Percentiles rank a stretch among this genome's conserved stretches.
Evolutionary conservation across 345 rosid species (phyloP).

Genomic region (Rhodamnia argentea): DNA sequence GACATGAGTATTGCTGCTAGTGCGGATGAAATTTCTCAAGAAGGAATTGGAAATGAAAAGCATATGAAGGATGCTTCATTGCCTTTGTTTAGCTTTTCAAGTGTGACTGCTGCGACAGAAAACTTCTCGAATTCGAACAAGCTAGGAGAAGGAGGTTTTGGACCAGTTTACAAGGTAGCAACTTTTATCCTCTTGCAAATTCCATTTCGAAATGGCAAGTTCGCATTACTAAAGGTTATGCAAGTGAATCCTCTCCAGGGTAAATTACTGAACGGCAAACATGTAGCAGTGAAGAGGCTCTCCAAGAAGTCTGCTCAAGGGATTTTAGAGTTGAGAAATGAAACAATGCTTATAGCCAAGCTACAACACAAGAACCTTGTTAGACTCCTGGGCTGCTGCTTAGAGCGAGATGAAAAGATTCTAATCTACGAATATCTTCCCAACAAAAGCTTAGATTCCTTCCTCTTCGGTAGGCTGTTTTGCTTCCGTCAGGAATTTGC

Average conservation of each 20-base stretch:
- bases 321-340: conserved; percentile 19
- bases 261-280: conserved; percentile 11
- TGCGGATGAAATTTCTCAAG: not conserved
- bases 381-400: conserved; percentile 25
- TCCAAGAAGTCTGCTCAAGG: conserved; percentile 22
- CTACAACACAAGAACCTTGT: conserved; percentile 30
- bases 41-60: not conserved
- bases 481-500: not conserved
- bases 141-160: conserved; percentile 34
- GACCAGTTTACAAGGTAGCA: conserved; percentile 15
- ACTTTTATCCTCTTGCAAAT: not conserved
- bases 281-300: conserved; percentile 22
- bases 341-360: conserved; percentile 12
- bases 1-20: not conserved
- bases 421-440: conserved; percentile 24
- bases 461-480: conserved; percentile 14
- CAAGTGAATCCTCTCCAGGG: conserved; percentile 3
- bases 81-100: conserved; percentile 14
- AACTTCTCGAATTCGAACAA: conserved; percentile 8
- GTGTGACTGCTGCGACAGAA: conserved; percentile 8
- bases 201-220: not conserved
- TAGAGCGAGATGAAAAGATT: conserved; percentile 16
- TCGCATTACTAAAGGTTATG: not conserved
- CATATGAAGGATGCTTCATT: not conserved
- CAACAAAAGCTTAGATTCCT: conserved; percentile 23